phyloP scores from a whole-genome alignment of 495 filamentous ascomycete species.

The Penicillium manginii region DNA sequence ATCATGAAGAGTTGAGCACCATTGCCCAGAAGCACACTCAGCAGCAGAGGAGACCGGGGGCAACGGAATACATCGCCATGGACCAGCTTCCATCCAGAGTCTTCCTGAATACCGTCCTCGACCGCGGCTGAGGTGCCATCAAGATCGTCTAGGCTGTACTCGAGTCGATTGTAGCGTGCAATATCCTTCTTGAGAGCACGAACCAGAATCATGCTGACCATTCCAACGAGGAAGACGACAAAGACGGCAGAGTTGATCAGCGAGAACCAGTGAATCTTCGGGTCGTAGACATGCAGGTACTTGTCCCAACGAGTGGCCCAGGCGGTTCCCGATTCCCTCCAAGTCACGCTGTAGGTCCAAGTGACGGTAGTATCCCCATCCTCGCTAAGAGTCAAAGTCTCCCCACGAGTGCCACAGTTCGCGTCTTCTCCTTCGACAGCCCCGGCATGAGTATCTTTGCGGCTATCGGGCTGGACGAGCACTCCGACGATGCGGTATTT shows the following conservation, averaged over 20 bases:
- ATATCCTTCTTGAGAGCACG: conserved; percentile 92
- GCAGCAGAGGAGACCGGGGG: conserved; percentile 77
- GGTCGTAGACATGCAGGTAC: conserved; percentile 93
- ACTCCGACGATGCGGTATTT: conserved; percentile 90
- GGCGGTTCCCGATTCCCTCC: conserved; percentile 74
- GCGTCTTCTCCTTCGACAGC: conserved; percentile 58
- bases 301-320: conserved; percentile 99
- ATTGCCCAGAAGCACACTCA: conserved; percentile 89
- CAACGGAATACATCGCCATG: conserved; percentile 97
- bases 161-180: conserved; percentile 90
- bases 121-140: conserved; percentile 69
- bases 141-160: conserved; percentile 85
- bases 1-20: conserved; percentile 97
- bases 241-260: conserved; percentile 93
- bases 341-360: conserved; percentile 91
- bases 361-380: conserved; percentile 69
- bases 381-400: conserved; percentile 64
- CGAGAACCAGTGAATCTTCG: conserved; percentile 98
- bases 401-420: conserved; percentile 59
- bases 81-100: conserved; percentile 97
- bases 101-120: conserved; percentile 95
- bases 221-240: conserved; percentile 86
- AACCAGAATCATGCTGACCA: conserved; percentile 85
- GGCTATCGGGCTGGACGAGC: conserved; percentile 78
- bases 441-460: conserved; percentile 58